Evolutionary conservation across 139 green algal genomes (phyloP).

Genomic region (Chlamydomonas sp.): DNA sequence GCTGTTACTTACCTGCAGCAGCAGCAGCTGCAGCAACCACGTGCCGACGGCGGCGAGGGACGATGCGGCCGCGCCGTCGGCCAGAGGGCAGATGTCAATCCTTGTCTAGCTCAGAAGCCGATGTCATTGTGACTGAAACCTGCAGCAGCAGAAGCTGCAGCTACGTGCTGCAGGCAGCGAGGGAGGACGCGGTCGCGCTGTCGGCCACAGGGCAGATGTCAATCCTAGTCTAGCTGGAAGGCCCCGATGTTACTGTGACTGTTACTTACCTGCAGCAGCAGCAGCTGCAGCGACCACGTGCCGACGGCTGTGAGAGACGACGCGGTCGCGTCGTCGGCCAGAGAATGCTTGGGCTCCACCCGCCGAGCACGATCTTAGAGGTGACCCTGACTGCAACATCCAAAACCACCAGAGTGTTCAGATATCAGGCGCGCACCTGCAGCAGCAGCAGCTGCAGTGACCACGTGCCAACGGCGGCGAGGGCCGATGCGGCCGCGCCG

Average conservation of each 20-base stretch:
- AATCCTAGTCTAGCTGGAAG: slow-evolving; percentile 58
- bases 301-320: slow-evolving; percentile 60
- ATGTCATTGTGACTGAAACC: too few relatives aligned
- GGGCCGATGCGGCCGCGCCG: too few relatives aligned
- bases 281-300: slow-evolving; percentile 52
- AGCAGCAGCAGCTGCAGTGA: slow-evolving; percentile 38
- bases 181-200: neutral
- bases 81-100: slow-evolving; percentile 51
- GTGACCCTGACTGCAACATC: too few relatives aligned
- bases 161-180: slow-evolving; percentile 37
- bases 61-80: neutral
- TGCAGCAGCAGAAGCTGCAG: slow-evolving; percentile 34
- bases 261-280: too few relatives aligned
- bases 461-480: slow-evolving; percentile 68
- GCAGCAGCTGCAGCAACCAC: too few relatives aligned
- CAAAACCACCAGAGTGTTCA: slow-evolving; percentile 22
- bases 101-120: too few relatives aligned
- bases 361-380: too few relatives aligned
- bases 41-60: too few relatives aligned
- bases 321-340: too few relatives aligned
- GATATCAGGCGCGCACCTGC: slow-evolving; percentile 33
- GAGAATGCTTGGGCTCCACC: too few relatives aligned
- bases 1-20: slow-evolving; percentile 22
- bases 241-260: too few relatives aligned
- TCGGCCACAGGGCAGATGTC: slow-evolving; percentile 38